Base-by-base conservation (phyloP, 345 rosid genomes). In the Hypericum androsaemum region DNA sequence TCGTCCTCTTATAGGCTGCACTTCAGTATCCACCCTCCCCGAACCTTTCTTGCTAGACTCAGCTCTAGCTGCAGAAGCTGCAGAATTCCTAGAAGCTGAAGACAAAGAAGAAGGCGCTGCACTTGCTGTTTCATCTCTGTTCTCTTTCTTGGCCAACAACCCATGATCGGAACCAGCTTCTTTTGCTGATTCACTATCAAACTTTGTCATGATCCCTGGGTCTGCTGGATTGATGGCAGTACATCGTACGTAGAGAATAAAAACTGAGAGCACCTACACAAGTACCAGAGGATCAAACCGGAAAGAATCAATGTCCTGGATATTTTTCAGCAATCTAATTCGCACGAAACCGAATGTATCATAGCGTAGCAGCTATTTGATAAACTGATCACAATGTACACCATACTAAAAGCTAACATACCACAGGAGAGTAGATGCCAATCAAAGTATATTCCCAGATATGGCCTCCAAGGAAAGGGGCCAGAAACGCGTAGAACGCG, bases 171-270 rank as follows among this genome's bases (percentile, higher is more conserved):
- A 38, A 63, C 67, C 73, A 57, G 58, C 56, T 56, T 71, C 59
- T 42, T 56, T 54, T 44, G 68, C 58, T 14, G 59, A 61, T 50
- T 51, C 53, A 9, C 66, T 43, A 40, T 73, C 65, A 57, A 92
- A 92, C 44, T 78, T 88, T 2, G 80, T 75, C 95, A 88, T 88
- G 60, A 92, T 92, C 16, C 96, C 94, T 45, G 98, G 98, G 81
- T 92, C 98, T 13, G 96, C 98, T 40, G 96, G 98, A 71, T 92
- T 92, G 49, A 92, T 88, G 40, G 96, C 98, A 60, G 98, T 92
- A 72, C 94, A 85, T 12, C 96, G 89, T 59, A 85, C 95, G 78
- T 92, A 92, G 8, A 92, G 85, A 66, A 92, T 69, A 49, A 92
- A 92, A 52, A 88, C 98, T 44, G 83, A 72, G 50, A 92, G 78